A percentile compares a stretch with the other conserved stretches of the same genome.
phyloP scores from a whole-genome alignment of 140 eudicot species.

The Anethum foeniculum region DNA sequence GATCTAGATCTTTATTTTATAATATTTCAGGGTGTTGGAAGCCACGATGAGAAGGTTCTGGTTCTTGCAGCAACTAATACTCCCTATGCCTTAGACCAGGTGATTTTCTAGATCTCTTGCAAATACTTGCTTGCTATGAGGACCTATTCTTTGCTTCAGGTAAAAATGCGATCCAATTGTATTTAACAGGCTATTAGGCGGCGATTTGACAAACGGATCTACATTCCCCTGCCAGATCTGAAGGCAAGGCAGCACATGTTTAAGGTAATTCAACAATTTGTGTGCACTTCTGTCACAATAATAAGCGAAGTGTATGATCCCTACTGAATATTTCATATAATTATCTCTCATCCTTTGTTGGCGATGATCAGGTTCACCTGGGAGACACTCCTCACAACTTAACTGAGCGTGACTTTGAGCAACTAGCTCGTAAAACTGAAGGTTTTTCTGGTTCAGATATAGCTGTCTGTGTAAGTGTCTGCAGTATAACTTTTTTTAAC shows the following conservation, averaged over 20 bases:
- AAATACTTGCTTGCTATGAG: background rate
- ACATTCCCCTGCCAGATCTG: slow-evolving; percentile 58
- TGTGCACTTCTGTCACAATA: background rate
- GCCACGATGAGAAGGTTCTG: slow-evolving; percentile 56
- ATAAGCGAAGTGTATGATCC: background rate
- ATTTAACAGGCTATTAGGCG: slow-evolving; percentile 54
- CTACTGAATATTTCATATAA: background rate
- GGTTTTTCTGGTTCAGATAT: slow-evolving; percentile 71
- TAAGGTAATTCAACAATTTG: slow-evolving; percentile 28
- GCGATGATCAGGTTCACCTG: slow-evolving; percentile 42
- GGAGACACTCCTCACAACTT: slow-evolving; percentile 66
- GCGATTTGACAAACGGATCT: slow-evolving; percentile 58
- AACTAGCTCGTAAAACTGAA: slow-evolving; percentile 46
- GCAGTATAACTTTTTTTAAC: background rate
- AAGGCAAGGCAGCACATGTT: slow-evolving; percentile 76
- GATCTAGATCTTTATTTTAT: background rate
- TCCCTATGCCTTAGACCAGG: slow-evolving; percentile 75
- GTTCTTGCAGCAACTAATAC: slow-evolving; percentile 76
- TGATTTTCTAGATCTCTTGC: slow-evolving; percentile 12
- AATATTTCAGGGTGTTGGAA: slow-evolving; percentile 56
- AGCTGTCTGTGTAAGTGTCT: slow-evolving; percentile 55
- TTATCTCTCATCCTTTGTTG: background rate
- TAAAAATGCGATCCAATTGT: slow-evolving; percentile 1
- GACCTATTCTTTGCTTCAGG: background rate
- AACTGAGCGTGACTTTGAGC: slow-evolving; percentile 53